Base-by-base conservation (phyloP, 2,329 filamentous ascomycete genomes). In the Colletotrichum costaricense region DNA sequence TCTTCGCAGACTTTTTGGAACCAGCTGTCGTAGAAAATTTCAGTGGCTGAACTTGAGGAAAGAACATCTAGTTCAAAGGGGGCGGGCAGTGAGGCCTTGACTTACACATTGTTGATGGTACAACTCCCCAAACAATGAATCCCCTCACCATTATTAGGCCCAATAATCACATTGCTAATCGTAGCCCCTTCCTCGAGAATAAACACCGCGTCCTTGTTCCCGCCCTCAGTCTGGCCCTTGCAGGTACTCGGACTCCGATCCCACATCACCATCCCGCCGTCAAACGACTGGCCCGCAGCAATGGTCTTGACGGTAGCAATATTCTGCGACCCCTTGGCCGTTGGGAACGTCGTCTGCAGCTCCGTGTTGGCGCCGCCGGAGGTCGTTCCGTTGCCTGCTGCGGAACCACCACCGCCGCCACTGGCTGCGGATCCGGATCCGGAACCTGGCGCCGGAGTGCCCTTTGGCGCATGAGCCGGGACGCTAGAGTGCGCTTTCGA, bases 51-150 rank as follows among this genome's bases (percentile, higher is more conserved):
- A 35, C 2, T 35, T 4, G 33, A 35, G 9, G 26, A 30, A 35
- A 35, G 33, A 35, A 4, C 3, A 12, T 35, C 11, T 11, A 35
- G 33, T 2, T 30, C 26, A 26, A 11, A 35, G 33, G 33, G 11
- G 30, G 30, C 0, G 30, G 30, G 11, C 26, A 26, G 33, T 3
- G 9, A 35, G 33, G 33, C 5, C 4, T 35, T 35, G 33, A 68
- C 69, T 72, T 63, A 68, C 64, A 72, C 69, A 4, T 72, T 72
- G 58, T 84, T 80, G 7, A 86, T 75, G 0, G 77, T 86, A 75
- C 85, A 86, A 0, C 79, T 62, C 0, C 85, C 85, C n/a, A 81
- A 73, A 76, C 85, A 87, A 78, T 87, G 84, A 1, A 87, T 80
- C 14, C 85, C 85, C 76, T 87, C 85, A 19, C 78, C 78, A 58